Percentiles rank a stretch among this genome's conserved stretches.
phyloP scores from a whole-genome alignment of 495 filamentous ascomycete species.

The Eremomyces bilateralis region DNA sequence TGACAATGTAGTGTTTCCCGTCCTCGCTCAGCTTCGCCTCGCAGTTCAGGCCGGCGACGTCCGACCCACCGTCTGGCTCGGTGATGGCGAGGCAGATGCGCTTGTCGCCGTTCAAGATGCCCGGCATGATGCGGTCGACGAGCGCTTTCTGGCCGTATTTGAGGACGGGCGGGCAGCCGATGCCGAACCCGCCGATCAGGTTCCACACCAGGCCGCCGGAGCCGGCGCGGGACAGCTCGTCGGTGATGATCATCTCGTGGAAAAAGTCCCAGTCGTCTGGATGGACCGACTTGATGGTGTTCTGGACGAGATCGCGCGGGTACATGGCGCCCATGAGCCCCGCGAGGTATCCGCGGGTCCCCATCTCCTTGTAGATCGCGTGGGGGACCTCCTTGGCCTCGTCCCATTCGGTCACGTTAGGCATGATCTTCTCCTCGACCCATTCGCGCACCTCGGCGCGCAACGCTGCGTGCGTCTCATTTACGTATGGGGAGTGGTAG shows the following conservation, averaged over 20 bases:
- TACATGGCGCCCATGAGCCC: conserved; percentile 71
- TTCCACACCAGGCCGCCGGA: conserved; percentile 98
- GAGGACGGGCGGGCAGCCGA: conserved; percentile 75
- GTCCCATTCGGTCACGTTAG: conserved; percentile 88
- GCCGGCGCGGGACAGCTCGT: conserved; percentile 72
- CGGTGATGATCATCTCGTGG: conserved; percentile 87
- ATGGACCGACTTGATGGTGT: conserved; percentile 51
- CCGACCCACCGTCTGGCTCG: conserved; percentile 60
- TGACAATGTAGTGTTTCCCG: conserved; percentile 98
- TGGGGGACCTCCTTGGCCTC: conserved; percentile 75
- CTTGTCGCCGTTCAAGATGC: conserved; percentile 79
- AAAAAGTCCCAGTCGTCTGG: conserved; percentile 92
- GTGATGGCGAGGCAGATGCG: conserved; percentile 80
- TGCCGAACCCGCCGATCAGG: conserved; percentile 81
- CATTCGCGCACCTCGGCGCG: conserved; percentile 78
- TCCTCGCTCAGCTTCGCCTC: conserved; percentile 84
- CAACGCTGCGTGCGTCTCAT: conserved; percentile 74
- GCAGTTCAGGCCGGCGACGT: conserved; percentile 87
- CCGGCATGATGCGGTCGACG: conserved; percentile 66
- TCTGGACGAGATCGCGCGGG: conserved; percentile 45
- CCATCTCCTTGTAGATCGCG: conserved; percentile 86
- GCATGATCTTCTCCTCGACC: conserved; percentile 79
- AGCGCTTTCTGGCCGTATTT: conserved; percentile 81
- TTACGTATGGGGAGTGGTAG: conserved; percentile 94
- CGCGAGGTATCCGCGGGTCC: conserved; percentile 74